Percentiles rank a stretch among this genome's conserved stretches.
These are phyloP conservation scores for Phoma sp. DNA, from an alignment of 2,329 filamentous ascomycete genomes.

Conservation along the genomic window DNA sequence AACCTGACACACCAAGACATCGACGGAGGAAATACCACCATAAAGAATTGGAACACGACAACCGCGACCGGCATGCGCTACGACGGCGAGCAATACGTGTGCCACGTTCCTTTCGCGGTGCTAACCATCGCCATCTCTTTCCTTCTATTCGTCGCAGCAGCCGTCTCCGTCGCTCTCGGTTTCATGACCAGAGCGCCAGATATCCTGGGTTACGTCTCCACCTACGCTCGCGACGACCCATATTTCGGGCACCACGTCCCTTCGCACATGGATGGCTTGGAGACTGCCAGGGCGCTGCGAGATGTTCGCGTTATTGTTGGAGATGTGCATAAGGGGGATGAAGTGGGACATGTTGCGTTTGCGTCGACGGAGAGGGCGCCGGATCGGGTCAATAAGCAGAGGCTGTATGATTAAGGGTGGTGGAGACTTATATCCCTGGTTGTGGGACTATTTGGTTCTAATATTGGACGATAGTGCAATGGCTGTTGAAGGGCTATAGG, in stretches of 20 bases:
- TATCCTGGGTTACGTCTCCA: slow-evolving; percentile 12
- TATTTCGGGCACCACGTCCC: neutral
- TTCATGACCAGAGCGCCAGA: slow-evolving; percentile 4
- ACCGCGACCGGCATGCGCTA: neutral
- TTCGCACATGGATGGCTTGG: slow-evolving; percentile 1
- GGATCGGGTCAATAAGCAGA: neutral
- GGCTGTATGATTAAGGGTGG: neutral
- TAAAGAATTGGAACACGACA: neutral
- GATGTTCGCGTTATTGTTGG: slow-evolving; percentile 4
- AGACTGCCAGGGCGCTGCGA: neutral
- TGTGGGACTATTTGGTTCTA: neutral
- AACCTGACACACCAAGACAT: neutral
- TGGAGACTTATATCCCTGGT: neutral
- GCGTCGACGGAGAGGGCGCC: slow-evolving; percentile 3
- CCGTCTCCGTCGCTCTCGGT: neutral
- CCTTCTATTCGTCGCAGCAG: neutral
- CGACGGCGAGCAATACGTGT: neutral
- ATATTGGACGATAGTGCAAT: neutral
- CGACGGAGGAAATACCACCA: no score
- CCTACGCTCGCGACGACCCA: neutral
- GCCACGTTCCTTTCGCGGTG: neutral
- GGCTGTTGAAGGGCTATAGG: neutral
- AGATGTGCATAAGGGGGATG: slow-evolving; percentile 1
- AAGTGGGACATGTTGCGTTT: slow-evolving; percentile 7
- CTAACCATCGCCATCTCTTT: neutral